Evolutionary conservation across 2,329 filamentous ascomycete species (phyloP), one percentile per base, ranked within the genome.

Genomic region (Hypomyces rosellus): DNA sequence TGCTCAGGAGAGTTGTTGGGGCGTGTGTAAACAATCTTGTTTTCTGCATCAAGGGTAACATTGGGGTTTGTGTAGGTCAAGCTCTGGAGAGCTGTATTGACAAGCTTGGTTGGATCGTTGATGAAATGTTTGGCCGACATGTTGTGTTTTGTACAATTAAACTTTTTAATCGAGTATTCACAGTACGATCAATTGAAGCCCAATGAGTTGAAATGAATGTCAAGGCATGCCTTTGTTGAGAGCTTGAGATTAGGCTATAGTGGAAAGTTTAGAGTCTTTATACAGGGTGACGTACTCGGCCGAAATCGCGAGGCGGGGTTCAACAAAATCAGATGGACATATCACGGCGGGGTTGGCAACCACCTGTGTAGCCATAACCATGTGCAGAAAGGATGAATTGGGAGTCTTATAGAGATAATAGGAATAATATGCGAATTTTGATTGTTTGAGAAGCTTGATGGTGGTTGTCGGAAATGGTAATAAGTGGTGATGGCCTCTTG

Each of bases 21-120:
- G 15, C 86, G 80, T 50, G 81, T 80, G 72, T 93, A 95, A 62
- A 95, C 71, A 61, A 95, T 86, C 68, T 96, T 96, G 73, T 95
- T 87, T 46, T 82, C 74, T 30, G 72, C 68, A 65, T 96, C 90
- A 59, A 93, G 80, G 46, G 86, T 85, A 20, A 95, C 74, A 34
- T 86, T 85, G 8, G 92, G 92, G 68, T 96, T 96, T 46, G 87
- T 90, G 54, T 88, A 74, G 18, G 89, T 92, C 34, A 93, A 76
- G 55, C 86, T 83, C 60, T 83, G 78, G 16, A 96, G 82, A 41
- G 91, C 88, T 39, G 82, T 76, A 64, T 81, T 77, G 65, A 96
- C 89, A 46, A 96, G 81, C 62, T 86, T 78, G 48, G 83, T 81
- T 39, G 90, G 83, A 65, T 95, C 87, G 67, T 89, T 84, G 74